phyloP scores from a whole-genome alignment of 495 filamentous ascomycete genomes.

The Tuber magnatum region DNA sequence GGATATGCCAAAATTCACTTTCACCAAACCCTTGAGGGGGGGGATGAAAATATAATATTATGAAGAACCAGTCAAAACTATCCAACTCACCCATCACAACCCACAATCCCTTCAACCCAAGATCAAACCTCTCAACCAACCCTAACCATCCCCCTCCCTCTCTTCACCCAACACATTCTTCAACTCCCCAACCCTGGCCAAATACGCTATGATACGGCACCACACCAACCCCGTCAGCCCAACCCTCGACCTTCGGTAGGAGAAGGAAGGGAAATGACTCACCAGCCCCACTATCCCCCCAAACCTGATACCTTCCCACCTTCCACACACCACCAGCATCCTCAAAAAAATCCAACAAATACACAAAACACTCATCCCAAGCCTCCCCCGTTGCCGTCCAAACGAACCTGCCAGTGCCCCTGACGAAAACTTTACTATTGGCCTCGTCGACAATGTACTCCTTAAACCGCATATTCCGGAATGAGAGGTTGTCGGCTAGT shows the following conservation, averaged over 20 bases:
- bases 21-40: not conserved
- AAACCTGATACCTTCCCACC: slow-evolving; percentile 52
- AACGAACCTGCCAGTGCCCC: slow-evolving; percentile 49
- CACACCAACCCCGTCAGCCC: no score
- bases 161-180: slow-evolving; percentile 7
- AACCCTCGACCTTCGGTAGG: no score
- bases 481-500: slow-evolving; percentile 44
- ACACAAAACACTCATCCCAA: slow-evolving; percentile 57
- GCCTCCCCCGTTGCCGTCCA: slow-evolving; percentile 49
- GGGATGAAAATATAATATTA: no score
- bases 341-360: slow-evolving; percentile 49
- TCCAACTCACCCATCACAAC: not conserved
- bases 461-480: slow-evolving; percentile 49
- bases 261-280: not conserved
- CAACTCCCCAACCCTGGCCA: slow-evolving; percentile 50
- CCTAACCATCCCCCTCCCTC: not conserved
- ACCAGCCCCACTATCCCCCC: slow-evolving; percentile 58
- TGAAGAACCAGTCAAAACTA: no score
- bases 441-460: slow-evolving; percentile 51
- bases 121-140: not conserved
- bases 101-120: not conserved
- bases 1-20: not conserved
- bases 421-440: slow-evolving; percentile 45
- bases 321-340: slow-evolving; percentile 39
- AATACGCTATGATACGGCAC: slow-evolving; percentile 44